Base-by-base conservation (phyloP, 1,284 basidiomycete genomes). In the Puccinia coronata region DNA sequence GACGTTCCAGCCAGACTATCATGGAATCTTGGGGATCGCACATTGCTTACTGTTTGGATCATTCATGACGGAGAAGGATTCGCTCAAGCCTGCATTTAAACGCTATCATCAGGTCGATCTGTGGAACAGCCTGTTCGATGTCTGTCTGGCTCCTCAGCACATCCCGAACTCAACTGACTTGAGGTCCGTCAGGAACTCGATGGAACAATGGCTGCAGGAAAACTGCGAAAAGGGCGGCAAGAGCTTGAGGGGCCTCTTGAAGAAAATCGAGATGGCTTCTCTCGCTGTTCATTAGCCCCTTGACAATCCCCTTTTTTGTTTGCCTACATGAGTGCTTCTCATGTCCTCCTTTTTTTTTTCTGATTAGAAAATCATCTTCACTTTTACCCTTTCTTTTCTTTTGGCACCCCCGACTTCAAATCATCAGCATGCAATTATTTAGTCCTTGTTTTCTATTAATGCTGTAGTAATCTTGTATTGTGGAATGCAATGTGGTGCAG, bases 21-120 rank as follows among this genome's bases (percentile, higher is more conserved):
- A 92, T 85, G 97, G 97, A 23, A 89, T 98, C 25, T 95, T 95
- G 0, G 92, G 94, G 65, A 92, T 99, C 83, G 90, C 95, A 43
- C 96, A 95, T 87, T 97, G 94, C 88, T 91, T 99, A 89, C 90
- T 99, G 36, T 98, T 96, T 85, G 96, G 96, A 34, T 94, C 93
- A 87, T 97, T 98, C 87, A 94, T 98, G 79, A 63, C 57, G 85
- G 91, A 93, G 89, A 91, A 87, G 92, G 90, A 88, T 73, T 80
- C 53, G 25, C 90, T 96, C 70, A 88, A 90, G 31, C 91, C 92
- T 57, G 90, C 92, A 28, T 89, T 98, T 84, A 96, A 95, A 87
- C 89, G 97, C 83, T 99, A 99, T 87, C 98, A 97, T 94, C 96
- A 99, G 87, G 89, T 88, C 55, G 92, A 93, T 23, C 87, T 98